A percentile compares a stretch with the other conserved stretches of the same genome.
Evolutionary conservation across 2,329 filamentous ascomycete genomes (phyloP).

Genomic region (Tolypocladium tundrense): DNA sequence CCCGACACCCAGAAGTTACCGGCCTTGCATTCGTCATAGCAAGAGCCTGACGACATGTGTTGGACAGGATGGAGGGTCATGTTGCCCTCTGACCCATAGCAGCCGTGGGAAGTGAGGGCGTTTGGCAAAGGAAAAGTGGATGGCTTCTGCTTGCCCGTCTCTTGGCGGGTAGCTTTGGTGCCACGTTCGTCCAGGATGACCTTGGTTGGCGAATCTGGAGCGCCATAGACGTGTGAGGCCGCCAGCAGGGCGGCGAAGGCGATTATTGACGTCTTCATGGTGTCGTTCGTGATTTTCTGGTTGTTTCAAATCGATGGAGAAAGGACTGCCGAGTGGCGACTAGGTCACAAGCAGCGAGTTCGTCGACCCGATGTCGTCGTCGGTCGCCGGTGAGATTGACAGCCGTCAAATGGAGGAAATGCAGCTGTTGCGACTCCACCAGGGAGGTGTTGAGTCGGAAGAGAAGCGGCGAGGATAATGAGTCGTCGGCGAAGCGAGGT

Average conservation of each 20-base stretch:
- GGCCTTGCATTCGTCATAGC: constrained; percentile 27
- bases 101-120: constrained; percentile 38
- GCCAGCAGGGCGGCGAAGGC: constrained; percentile 18
- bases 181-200: background rate
- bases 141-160: constrained; percentile 21
- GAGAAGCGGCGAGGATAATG: background rate
- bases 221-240: constrained; percentile 13
- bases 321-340: background rate
- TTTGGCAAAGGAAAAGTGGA: constrained; percentile 23
- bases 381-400: background rate
- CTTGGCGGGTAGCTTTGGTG: background rate
- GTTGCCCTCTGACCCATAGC: constrained; percentile 34
- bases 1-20: constrained; percentile 48
- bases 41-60: constrained; percentile 28
- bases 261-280: constrained; percentile 21
- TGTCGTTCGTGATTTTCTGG: background rate
- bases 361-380: background rate
- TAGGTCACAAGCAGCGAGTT: background rate
- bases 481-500: background rate
- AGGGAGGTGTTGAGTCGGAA: background rate
- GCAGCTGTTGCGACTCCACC: background rate
- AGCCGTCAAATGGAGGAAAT: background rate
- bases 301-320: constrained; percentile 1
- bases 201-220: constrained; percentile 6
- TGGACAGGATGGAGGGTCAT: constrained; percentile 17